phyloP scores from a whole-genome alignment of 495 filamentous ascomycete species.

The Tuber calosporum region DNA sequence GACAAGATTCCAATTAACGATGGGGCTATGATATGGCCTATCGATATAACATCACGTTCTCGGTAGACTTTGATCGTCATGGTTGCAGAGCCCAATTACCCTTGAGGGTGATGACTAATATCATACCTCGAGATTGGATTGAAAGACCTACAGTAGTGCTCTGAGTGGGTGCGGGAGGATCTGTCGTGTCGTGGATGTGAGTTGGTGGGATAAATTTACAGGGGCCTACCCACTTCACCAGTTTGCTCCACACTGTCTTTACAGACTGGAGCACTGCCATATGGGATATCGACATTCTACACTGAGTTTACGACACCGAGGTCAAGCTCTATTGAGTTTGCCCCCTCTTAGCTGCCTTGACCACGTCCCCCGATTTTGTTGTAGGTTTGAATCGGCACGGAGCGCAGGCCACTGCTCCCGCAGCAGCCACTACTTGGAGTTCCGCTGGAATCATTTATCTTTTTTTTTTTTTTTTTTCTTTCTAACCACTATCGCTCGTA shows the following conservation, averaged over 20 bases:
- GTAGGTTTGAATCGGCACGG: constrained; percentile 46
- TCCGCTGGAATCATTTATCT: constrained; percentile 45
- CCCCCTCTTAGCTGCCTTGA: too few species aligned
- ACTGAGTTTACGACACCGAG: too few species aligned
- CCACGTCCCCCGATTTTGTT: constrained; percentile 43
- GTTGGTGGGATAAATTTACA: neutral
- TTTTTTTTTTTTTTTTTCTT: too few species aligned
- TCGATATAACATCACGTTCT: neutral
- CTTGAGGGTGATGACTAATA: neutral
- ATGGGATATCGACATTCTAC: too few species aligned
- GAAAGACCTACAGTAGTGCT: too few species aligned
- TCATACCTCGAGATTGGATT: neutral
- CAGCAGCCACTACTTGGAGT: constrained; percentile 45
- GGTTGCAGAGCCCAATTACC: neutral
- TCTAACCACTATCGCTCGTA: too few species aligned
- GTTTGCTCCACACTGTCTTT: neutral
- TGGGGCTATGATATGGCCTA: too few species aligned
- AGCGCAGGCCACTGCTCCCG: constrained; percentile 44
- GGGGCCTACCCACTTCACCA: neutral
- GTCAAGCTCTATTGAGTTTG: neutral
- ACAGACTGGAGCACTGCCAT: too few species aligned
- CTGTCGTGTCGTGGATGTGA: neutral
- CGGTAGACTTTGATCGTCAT: neutral
- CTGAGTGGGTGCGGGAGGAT: neutral
- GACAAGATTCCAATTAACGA: too few species aligned